Conservation (phyloP, 345 rosid species). For the Geranium rotundifolium region DNA sequence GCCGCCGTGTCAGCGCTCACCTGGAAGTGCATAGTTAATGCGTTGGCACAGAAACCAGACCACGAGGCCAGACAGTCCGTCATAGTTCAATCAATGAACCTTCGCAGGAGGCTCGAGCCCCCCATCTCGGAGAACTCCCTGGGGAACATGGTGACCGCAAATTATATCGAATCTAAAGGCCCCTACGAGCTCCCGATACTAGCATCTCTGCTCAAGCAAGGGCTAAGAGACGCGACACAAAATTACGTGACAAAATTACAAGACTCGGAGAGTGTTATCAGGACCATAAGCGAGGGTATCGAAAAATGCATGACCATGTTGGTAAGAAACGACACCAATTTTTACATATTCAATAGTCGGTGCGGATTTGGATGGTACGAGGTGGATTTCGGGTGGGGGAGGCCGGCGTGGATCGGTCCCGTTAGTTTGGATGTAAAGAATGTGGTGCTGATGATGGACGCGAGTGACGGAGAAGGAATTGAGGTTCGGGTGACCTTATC, state of each 20-base stretch:
- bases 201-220: conserved; percentile 15
- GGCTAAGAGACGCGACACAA: conserved; percentile 2
- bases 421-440: conserved; percentile 4
- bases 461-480: conserved; percentile 11
- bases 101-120: neutral
- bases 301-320: neutral
- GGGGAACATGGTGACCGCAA: neutral
- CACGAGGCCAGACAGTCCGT: neutral
- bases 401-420: conserved; percentile 17
- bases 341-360: conserved; percentile 19
- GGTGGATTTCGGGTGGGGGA: too few species aligned
- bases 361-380: too few species aligned
- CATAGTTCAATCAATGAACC: neutral
- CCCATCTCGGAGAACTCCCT: conserved; percentile 2
- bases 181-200: conserved; percentile 8
- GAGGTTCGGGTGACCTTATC: conserved; percentile 21
- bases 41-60: neutral
- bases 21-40: neutral
- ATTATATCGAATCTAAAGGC: neutral
- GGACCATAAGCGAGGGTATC: neutral
- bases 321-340: conserved; percentile 3
- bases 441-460: conserved; percentile 8
- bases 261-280: neutral
- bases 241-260: conserved; percentile 5
- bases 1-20: conserved; percentile 2